Conservation (phyloP, 2,329 filamentous ascomycete genomes). For the Chaetomium sp. region DNA sequence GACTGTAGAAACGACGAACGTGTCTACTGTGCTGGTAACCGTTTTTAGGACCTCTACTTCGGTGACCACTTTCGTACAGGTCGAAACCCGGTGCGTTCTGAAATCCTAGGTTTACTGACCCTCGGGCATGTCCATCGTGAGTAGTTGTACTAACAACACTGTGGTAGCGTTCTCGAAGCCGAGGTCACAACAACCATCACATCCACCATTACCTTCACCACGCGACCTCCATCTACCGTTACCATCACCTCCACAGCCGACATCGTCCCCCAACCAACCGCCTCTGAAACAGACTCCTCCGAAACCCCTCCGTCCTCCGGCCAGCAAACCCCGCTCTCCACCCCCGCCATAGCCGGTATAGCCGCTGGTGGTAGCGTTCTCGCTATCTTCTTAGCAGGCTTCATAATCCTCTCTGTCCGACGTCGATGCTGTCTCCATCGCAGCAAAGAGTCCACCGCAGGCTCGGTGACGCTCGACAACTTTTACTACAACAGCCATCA, state of each 20-base stretch:
- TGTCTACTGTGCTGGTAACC: slow-evolving; percentile 12
- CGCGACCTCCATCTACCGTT: slow-evolving; percentile 10
- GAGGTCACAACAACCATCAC: slow-evolving; percentile 19
- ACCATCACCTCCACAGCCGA: slow-evolving; percentile 19
- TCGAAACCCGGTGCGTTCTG: slow-evolving; percentile 16
- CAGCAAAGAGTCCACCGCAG: too few relatives aligned
- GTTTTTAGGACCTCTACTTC: slow-evolving; percentile 16
- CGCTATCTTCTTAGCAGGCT: slow-evolving; percentile 13
- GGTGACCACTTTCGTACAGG: slow-evolving; percentile 16
- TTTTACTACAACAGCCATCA: neutral
- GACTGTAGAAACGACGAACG: slow-evolving; percentile 11
- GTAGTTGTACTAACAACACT: too few relatives aligned
- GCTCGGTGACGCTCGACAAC: too few relatives aligned
- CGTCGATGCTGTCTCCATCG: slow-evolving; percentile 9
- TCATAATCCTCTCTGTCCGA: slow-evolving; percentile 18
- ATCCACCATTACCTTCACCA: slow-evolving; percentile 20
- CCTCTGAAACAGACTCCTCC: slow-evolving; percentile 4
- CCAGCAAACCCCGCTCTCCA: slow-evolving; percentile 9
- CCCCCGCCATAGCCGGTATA: slow-evolving; percentile 18
- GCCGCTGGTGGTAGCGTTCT: slow-evolving; percentile 14
- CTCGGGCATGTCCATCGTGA: too few relatives aligned
- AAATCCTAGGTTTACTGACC: neutral
- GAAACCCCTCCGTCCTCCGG: neutral
- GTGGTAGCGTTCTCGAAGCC: slow-evolving; percentile 19
- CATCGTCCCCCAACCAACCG: slow-evolving; percentile 5